Conservation (phyloP, 345 rosid genomes). For the Crucihimalaya himalaica region DNA sequence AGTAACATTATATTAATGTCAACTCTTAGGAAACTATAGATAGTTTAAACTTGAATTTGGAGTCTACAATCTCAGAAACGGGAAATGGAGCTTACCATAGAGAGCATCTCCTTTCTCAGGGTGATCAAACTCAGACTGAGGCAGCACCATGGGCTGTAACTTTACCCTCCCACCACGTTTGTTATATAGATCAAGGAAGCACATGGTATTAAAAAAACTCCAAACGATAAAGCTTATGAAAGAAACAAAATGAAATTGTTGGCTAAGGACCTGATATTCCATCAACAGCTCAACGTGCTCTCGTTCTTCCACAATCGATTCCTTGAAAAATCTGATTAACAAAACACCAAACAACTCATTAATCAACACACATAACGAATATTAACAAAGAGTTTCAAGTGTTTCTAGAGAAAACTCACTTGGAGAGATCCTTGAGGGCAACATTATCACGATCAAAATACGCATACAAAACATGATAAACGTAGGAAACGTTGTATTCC, state of each 20-base stretch:
- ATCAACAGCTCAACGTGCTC: conserved; percentile 79
- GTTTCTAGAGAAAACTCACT: too few relatives aligned
- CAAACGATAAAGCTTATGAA: neutral
- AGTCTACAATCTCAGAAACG: neutral
- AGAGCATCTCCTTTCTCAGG: conserved; percentile 95
- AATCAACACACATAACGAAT: too few relatives aligned
- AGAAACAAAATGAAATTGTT: neutral
- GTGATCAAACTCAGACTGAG: too few relatives aligned
- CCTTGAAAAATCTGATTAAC: conserved; percentile 66
- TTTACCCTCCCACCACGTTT: too few relatives aligned
- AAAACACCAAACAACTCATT: conserved; percentile 1
- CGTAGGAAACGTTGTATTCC: conserved; percentile 78
- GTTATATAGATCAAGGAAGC: conserved; percentile 49
- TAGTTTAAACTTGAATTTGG: neutral
- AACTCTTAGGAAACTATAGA: neutral
- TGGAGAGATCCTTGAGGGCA: conserved; percentile 70
- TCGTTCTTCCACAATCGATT: conserved; percentile 79
- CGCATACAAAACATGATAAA: conserved; percentile 77
- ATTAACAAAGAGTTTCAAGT: neutral
- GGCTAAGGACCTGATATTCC: conserved; percentile 59
- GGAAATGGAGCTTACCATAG: conserved; percentile 55
- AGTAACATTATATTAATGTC: neutral
- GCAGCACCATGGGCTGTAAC: too few relatives aligned
- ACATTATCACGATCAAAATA: conserved; percentile 81
- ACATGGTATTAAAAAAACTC: neutral